phyloP scores from a whole-genome alignment of 2,329 filamentous ascomycete genomes.

The Drechslerella dactyloides region DNA sequence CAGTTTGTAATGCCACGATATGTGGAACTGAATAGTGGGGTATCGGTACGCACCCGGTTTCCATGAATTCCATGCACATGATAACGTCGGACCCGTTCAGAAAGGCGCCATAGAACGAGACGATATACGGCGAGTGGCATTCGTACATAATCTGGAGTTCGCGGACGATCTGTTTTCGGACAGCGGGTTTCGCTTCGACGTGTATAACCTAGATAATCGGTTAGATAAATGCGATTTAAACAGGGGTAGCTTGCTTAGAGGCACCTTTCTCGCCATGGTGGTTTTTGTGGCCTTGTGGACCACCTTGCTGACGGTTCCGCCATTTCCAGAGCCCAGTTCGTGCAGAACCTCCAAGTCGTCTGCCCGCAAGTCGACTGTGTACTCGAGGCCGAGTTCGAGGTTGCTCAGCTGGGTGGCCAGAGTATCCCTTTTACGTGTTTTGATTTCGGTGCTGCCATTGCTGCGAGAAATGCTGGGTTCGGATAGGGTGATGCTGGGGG shows the following conservation, averaged over 20 bases:
- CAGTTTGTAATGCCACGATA: slow-evolving; percentile 26
- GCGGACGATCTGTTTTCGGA: slow-evolving; percentile 93
- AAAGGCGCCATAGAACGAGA: slow-evolving; percentile 97
- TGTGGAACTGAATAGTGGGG: neutral
- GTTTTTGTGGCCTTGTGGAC: slow-evolving; percentile 93
- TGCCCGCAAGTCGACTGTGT: slow-evolving; percentile 87
- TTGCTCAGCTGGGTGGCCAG: slow-evolving; percentile 65
- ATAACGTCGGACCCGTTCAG: slow-evolving; percentile 97
- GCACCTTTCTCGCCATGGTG: slow-evolving; percentile 95
- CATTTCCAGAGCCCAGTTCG: slow-evolving; percentile 93
- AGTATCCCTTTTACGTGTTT: slow-evolving; percentile 68
- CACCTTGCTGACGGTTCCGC: slow-evolving; percentile 97
- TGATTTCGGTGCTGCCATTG: slow-evolving; percentile 70
- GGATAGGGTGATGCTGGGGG: neutral
- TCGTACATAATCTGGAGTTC: slow-evolving; percentile 98
- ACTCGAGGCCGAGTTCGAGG: slow-evolving; percentile 95
- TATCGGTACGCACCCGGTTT: slow-evolving; percentile 77
- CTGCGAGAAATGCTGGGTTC: slow-evolving; percentile 68
- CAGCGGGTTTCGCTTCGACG: slow-evolving; percentile 95
- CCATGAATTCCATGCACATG: slow-evolving; percentile 99
- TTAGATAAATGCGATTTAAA: slow-evolving; percentile 51
- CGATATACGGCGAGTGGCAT: slow-evolving; percentile 95
- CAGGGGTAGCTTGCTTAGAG: slow-evolving; percentile 6
- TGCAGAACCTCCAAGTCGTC: slow-evolving; percentile 93
- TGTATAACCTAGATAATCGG: slow-evolving; percentile 76